Base-by-base conservation (phyloP, 305 asterid species). In the Solanum aculeatissimum region DNA sequence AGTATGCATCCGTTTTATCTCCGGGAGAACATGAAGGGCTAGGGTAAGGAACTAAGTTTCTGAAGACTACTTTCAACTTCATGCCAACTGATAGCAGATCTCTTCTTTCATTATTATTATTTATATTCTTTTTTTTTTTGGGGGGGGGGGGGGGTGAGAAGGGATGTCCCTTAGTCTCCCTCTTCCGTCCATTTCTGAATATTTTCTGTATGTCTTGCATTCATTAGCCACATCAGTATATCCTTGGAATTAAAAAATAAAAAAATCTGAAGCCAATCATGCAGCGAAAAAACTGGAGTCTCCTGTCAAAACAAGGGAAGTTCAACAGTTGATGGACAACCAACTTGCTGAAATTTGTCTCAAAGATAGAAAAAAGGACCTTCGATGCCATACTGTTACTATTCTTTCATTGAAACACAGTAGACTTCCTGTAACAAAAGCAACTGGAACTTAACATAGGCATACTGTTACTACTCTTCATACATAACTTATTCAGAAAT, bases 21-120 rank as follows among this genome's bases (percentile, higher is more conserved):
- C 97, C 99, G 1, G 99, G 98, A 75, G 94, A 92, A 84, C 99
- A 95, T 43, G 98, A 95, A 83, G 97, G 97, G 65, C 71, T 93
- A 91, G 95, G 98, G 99, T 97, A 95, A 92, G 93, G 79, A 83
- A 40, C 79, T 86, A 86, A 32, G 45, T 65, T n/a, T 47, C 53
- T 29, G 70, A 51, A 29, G 80, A 51, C 15, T 10, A 29, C 10
- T 77, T 75, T 51, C 82, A 51, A 51, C 42, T 77, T 51, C 82
- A 75, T 27, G 65, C 47, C 47, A 32, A 77, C 65, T 77, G 45
- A 27, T 77, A 27, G 27, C 18, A 77, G 65, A 49, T 75, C 16
- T 75, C 63, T 75, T 75, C 40, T 14, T 42, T 45, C 51, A 42
- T 47, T 23, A 25, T 49, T 75, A 4, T 47, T 15, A 65, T 65